A percentile compares a stretch with the other conserved stretches of the same genome.
phyloP scores from a whole-genome alignment of 345 rosid genomes.

The Populus deltoides region DNA sequence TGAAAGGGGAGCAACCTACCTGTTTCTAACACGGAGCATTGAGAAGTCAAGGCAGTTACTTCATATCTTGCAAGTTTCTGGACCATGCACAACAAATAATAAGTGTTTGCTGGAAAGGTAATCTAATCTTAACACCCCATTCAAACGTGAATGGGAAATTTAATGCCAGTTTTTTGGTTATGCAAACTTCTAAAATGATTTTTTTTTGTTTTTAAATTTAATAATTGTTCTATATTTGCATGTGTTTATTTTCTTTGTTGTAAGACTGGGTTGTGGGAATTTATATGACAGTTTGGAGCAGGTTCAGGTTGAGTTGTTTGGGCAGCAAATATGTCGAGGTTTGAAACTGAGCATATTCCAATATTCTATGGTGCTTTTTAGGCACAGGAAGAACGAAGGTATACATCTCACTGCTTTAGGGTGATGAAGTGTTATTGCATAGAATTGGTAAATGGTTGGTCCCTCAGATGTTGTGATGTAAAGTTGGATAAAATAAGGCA shows the following conservation, averaged over 20 bases:
- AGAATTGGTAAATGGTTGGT: neutral
- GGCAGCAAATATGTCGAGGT: conserved; percentile 73
- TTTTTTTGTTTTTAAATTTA: neutral
- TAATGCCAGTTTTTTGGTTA: neutral
- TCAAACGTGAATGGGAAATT: conserved; percentile 12
- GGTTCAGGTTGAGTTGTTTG: conserved; percentile 73
- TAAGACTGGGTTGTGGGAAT: conserved; percentile 45
- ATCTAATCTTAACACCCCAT: conserved; percentile 16
- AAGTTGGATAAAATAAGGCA: neutral
- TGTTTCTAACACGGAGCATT: conserved; percentile 64
- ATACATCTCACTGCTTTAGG: conserved; percentile 17
- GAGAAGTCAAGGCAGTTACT: conserved; percentile 66
- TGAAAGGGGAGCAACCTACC: conserved; percentile 50
- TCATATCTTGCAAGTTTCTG: conserved; percentile 44
- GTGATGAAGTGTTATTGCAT: neutral
- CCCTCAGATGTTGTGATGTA: neutral
- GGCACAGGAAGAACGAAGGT: conserved; percentile 55
- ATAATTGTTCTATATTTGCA: neutral
- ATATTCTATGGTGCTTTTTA: conserved; percentile 62
- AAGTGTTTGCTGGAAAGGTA: conserved; percentile 63
- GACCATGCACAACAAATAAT: conserved; percentile 33
- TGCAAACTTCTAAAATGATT: neutral
- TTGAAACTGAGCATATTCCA: conserved; percentile 60
- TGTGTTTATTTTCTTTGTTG: conserved; percentile 25
- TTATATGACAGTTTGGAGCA: conserved; percentile 89